Base-by-base conservation (phyloP, 2,329 filamentous ascomycete species). In the Ramularia endophylla region DNA sequence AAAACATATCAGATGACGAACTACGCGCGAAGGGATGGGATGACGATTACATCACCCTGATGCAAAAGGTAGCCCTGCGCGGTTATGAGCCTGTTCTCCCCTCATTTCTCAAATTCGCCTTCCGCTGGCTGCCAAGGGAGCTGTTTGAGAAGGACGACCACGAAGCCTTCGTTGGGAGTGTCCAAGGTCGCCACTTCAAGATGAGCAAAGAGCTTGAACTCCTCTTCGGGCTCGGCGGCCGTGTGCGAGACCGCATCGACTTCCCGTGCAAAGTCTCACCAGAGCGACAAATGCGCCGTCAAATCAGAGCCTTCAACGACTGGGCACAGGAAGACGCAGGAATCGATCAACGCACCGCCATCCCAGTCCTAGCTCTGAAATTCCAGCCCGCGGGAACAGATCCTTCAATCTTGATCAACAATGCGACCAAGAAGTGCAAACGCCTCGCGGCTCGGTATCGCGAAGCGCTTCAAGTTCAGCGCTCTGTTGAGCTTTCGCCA, bases 21-120 rank as follows among this genome's bases (percentile, higher is more conserved):
- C 40, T 62, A 20, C 50, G 48, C 27, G 47, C 43, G 7, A 33
- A 48, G 38, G 67, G 70, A 32, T 80, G 72, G 71, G 64, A 67
- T 3, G 62, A 70, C 18, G 70, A 72, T 38, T 73, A 78, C 40
- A 68, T 72, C 29, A 67, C 69, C 25, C 60, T 80, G 2, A 73
- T 73, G 48, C 68, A 71, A 43, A 72, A 72, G 43, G 66, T 80
- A 20, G 67, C 67, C 5, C 68, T 72, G 61, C 73, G 76, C 30
- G 76, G 77, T 12, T 72, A 70, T 38, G 75, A 79, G 58, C 71
- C 77, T 8, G 57, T 80, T 1, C 55, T 80, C 9, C 73, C 74
- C 2, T 55, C 59, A 9, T 62, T 63, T 45, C 79, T 75, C 74
- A 62, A 65, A 32, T 57, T 68, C 36, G 75, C 79, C 48, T 78